A percentile compares a stretch with the other conserved stretches of the same genome.
Evolutionary conservation across 2,329 filamentous ascomycete genomes (phyloP).

Genomic region (Penicillium griseofulvum): DNA sequence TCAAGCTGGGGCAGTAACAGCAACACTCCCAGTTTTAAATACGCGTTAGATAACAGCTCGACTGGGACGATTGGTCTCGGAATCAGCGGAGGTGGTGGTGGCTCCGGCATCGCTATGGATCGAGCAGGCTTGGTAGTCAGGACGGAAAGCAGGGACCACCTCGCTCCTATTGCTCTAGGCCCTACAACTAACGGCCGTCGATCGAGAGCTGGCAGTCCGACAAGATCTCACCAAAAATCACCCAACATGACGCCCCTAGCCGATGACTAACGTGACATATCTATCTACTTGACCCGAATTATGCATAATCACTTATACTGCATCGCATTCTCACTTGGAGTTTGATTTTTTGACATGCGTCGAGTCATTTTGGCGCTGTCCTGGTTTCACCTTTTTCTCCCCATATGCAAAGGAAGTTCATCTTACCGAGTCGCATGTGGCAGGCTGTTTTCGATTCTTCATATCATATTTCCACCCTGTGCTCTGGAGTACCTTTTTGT

Average conservation of each 20-base stretch:
- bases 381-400: neutral
- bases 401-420: neutral
- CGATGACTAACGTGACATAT: constrained; percentile 30
- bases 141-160: constrained; percentile 80
- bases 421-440: constrained; percentile 5
- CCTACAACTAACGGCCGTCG: constrained; percentile 49
- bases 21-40: constrained; percentile 36
- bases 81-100: constrained; percentile 25
- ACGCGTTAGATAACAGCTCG: constrained; percentile 42
- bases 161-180: constrained; percentile 55
- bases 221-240: constrained; percentile 40
- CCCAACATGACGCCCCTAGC: constrained; percentile 36
- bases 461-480: constrained; percentile 23
- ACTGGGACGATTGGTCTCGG: constrained; percentile 38
- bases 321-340: constrained; percentile 27
- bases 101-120: constrained; percentile 48
- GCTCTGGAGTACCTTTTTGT: constrained; percentile 27
- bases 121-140: constrained; percentile 72
- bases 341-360: constrained; percentile 15
- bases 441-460: constrained; percentile 22
- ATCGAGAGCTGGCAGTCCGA: constrained; percentile 49
- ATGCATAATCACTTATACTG: constrained; percentile 11
- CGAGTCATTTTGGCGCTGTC: neutral
- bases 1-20: constrained; percentile 34
- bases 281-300: constrained; percentile 8